Conservation (phyloP, 2,329 filamentous ascomycete genomes). For the Ophiosphaerella narmari region DNA sequence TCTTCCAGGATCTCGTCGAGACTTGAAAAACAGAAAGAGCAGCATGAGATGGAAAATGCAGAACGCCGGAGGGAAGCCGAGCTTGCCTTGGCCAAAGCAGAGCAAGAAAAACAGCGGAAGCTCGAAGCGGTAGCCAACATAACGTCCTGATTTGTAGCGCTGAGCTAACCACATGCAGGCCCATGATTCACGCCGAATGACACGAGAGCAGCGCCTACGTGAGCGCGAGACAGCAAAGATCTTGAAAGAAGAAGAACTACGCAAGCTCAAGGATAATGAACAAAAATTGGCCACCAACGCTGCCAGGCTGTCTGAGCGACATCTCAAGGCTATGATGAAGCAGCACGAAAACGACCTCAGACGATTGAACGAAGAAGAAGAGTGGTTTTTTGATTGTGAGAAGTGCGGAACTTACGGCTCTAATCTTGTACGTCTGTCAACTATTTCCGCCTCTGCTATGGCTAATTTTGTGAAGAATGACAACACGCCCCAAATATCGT, state of each 20-base stretch:
- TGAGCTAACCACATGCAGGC: slow-evolving; percentile 55
- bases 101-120: slow-evolving; percentile 65
- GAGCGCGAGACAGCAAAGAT: slow-evolving; percentile 84
- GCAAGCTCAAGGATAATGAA: slow-evolving; percentile 76
- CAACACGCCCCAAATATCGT: slow-evolving; percentile 89
- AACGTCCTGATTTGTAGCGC: too few relatives aligned
- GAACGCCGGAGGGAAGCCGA: slow-evolving; percentile 69
- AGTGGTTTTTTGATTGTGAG: slow-evolving; percentile 92
- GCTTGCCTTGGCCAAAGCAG: slow-evolving; percentile 63
- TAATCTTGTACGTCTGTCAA: slow-evolving; percentile 59
- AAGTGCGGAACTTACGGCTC: slow-evolving; percentile 88
- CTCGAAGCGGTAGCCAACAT: slow-evolving; percentile 61
- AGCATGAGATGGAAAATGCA: slow-evolving; percentile 72
- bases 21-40: slow-evolving; percentile 74
- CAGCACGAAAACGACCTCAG: slow-evolving; percentile 76
- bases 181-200: slow-evolving; percentile 78
- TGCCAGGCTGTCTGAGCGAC: slow-evolving; percentile 72
- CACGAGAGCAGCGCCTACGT: slow-evolving; percentile 80
- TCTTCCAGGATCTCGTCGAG: slow-evolving; percentile 88
- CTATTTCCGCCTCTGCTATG: neutral
- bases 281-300: slow-evolving; percentile 55
- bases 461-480: slow-evolving; percentile 66
- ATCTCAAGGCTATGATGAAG: slow-evolving; percentile 81
- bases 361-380: slow-evolving; percentile 71
- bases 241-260: slow-evolving; percentile 82